These are phyloP conservation scores for Dentipellis sp. DNA, from an alignment of 768 basidiomycete genomes.

Conservation along the genomic window DNA sequence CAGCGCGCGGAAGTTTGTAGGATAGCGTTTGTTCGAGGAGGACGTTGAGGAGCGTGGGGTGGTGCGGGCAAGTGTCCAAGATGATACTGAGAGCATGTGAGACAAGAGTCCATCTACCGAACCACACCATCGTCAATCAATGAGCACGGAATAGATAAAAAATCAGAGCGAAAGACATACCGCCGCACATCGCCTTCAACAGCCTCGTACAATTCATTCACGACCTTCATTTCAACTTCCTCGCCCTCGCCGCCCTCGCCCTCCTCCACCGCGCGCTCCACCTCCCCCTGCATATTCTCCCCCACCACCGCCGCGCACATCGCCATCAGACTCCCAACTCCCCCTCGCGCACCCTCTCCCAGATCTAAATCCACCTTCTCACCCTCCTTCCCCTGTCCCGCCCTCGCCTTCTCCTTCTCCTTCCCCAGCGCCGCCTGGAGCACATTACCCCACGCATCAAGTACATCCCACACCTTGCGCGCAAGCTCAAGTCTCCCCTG, in stretches of 20 bases:
- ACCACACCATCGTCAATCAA: not conserved
- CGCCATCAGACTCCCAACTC: constrained; percentile 30
- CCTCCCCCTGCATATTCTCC: constrained; percentile 29
- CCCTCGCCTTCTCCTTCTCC: not conserved
- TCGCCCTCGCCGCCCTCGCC: constrained; percentile 17
- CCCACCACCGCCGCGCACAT: constrained; percentile 42
- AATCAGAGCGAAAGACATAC: constrained; percentile 23
- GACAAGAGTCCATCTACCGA: constrained; percentile 34
- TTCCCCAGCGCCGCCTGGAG: constrained; percentile 27
- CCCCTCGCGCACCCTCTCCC: not conserved
- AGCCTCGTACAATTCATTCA: constrained; percentile 38
- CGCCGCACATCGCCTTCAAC: constrained; percentile 44
- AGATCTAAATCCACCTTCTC: too few species aligned
- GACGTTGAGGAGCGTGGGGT: constrained; percentile 37
- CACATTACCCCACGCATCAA: constrained; percentile 47
- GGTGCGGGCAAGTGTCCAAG: constrained; percentile 32
- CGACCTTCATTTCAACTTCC: constrained; percentile 17
- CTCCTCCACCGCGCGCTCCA: constrained; percentile 14
- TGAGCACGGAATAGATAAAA: not conserved
- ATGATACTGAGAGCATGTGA: constrained; percentile 45
- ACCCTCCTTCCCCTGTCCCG: not conserved
- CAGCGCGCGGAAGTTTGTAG: constrained; percentile 34
- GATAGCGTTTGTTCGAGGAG: constrained; percentile 43
- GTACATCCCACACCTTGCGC: constrained; percentile 39
- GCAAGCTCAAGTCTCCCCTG: constrained; percentile 33